Evolutionary conservation across 495 filamentous ascomycete genomes (phyloP).

Genomic region (Rostrohypoxylon terebratum): DNA sequence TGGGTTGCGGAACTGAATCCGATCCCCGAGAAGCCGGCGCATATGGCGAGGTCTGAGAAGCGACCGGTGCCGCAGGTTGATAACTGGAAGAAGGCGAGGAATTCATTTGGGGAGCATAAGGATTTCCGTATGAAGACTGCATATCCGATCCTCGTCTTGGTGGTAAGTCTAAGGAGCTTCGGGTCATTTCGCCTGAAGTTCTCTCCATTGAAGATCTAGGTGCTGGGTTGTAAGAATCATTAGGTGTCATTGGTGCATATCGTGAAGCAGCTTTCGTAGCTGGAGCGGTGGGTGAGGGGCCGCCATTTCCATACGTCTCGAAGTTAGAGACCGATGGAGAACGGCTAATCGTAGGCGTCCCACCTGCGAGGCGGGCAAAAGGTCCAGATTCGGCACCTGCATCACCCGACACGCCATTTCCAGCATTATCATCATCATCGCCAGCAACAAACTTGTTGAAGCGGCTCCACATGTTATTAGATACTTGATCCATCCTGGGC

Average conservation of each 20-base stretch:
- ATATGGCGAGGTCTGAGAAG: slow-evolving; percentile 43
- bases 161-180: slow-evolving; percentile 58
- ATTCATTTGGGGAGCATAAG: slow-evolving; percentile 49
- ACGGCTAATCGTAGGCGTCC: slow-evolving; percentile 85
- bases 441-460: slow-evolving; percentile 97
- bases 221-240: slow-evolving; percentile 56
- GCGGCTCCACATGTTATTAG: slow-evolving; percentile 83
- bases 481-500: slow-evolving; percentile 94
- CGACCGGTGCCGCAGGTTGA: slow-evolving; percentile 44
- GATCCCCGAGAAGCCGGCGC: slow-evolving; percentile 40
- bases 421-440: slow-evolving; percentile 76
- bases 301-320: slow-evolving; percentile 67
- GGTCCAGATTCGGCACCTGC: slow-evolving; percentile 74
- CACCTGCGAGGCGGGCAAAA: slow-evolving; percentile 81
- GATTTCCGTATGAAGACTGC: slow-evolving; percentile 49
- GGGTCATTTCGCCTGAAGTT: slow-evolving; percentile 56
- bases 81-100: slow-evolving; percentile 45
- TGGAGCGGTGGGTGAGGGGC: slow-evolving; percentile 48
- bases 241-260: slow-evolving; percentile 50
- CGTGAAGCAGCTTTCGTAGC: slow-evolving; percentile 43
- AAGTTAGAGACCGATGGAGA: slow-evolving; percentile 80
- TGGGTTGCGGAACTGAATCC: slow-evolving; percentile 31
- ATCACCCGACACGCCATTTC: slow-evolving; percentile 68
- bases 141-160: slow-evolving; percentile 57
- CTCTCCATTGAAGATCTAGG: slow-evolving; percentile 58